Evolutionary conservation across 352 stramenopile species (phyloP).

Genomic region (Phytophthora foliorum): DNA sequence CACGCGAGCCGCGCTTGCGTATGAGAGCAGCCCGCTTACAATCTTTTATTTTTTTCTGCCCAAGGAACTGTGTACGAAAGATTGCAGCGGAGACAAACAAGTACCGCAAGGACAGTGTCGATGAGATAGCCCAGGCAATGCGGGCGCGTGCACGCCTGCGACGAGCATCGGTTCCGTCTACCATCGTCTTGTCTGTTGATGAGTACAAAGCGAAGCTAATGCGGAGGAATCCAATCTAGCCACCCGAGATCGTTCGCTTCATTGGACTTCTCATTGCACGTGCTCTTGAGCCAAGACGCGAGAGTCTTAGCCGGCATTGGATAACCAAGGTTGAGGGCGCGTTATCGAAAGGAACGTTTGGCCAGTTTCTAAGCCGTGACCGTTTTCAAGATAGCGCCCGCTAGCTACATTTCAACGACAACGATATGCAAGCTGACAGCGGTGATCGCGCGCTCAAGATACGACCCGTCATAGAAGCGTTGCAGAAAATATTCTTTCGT

Average conservation of each 20-base stretch:
- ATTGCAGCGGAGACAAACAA: conserved; percentile 4
- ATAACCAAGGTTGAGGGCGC: conserved; percentile 6
- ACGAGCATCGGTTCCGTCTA: background rate
- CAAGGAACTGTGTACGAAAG: conserved; percentile 5
- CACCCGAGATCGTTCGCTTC: conserved; percentile 2
- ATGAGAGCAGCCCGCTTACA: background rate
- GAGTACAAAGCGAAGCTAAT: conserved; percentile 4
- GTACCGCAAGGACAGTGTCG: background rate
- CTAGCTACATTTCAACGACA: conserved; percentile 17
- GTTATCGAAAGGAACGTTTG: conserved; percentile 1
- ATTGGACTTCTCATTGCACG: conserved; percentile 6
- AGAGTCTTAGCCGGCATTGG: conserved; percentile 5
- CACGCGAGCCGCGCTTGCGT: conserved; percentile 3
- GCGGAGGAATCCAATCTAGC: background rate
- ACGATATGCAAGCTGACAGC: background rate
- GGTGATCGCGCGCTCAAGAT: conserved; percentile 13
- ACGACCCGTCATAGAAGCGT: background rate
- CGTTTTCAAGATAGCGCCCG: conserved; percentile 7
- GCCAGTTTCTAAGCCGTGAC: conserved; percentile 7
- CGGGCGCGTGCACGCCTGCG: background rate
- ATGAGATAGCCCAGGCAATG: background rate
- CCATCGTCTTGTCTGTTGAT: conserved; percentile 4
- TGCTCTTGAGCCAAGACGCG: background rate
- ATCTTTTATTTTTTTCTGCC: conserved; percentile 18
- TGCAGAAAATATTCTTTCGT: background rate